Evolutionary conservation across 2,329 filamentous ascomycete genomes (phyloP), one percentile per base, ranked within the genome.

Genomic region (Cercospora beticola): DNA sequence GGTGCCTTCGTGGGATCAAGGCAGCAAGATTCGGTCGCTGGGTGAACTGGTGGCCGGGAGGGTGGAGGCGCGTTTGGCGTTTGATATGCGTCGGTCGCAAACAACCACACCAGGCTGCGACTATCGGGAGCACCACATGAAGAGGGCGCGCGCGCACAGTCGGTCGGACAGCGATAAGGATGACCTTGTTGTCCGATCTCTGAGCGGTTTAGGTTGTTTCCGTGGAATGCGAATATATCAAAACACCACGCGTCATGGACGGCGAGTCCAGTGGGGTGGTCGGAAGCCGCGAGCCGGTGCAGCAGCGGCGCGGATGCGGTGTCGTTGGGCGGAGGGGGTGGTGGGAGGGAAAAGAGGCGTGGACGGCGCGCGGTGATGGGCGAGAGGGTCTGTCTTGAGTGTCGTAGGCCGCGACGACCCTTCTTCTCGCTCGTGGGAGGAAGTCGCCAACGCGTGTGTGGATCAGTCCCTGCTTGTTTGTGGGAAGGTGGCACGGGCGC

Each of bases 151-250:
- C 57, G 70, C 68, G 65, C 62, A 62, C 62, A 61, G 31, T 71
- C 63, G 62, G 31, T 70, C 60, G 62, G 68, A 61, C 65, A 62
- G 64, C 66, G 64, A 69, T 72, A 73, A 72, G 61, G 71, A 73
- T 73, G 68, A 66, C 71, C 43, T 60, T 69, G 65, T 65, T 65
- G 67, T 64, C 64, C 33, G 57, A 56, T 67, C 31, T 65, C 56
- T 33, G 31, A 62, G 69, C 43, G 62, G 59, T 68, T 60, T 71
- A 72, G 71, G 67, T 68, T 58, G 62, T 30, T 63, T 62, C 64
- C 62, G 65, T 67, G 71, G 71, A 72, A 73, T 73, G 71, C 62
- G 62, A 66, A 64, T 43, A 62, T 26, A 64, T 57, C 62, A 64
- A 64, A 64, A 64, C 62, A 64, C 49, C 62, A 64, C 62, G 62